phyloP scores from a whole-genome alignment of 768 basidiomycete species.

The Bullera alba region DNA sequence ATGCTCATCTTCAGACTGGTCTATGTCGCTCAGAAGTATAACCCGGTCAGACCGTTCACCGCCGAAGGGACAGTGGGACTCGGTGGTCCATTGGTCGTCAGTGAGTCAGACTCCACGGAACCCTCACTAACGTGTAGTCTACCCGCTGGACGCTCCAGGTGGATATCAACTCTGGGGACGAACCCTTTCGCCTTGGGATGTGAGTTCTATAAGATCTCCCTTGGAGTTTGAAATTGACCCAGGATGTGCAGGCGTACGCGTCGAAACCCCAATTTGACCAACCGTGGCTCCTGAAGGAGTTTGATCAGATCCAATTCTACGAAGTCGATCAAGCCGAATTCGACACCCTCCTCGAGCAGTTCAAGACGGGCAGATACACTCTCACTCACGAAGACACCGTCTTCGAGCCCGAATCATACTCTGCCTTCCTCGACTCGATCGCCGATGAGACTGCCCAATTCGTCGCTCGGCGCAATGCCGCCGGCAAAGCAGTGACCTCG shows the following conservation, averaged over 20 bases:
- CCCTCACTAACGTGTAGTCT: conserved; percentile 1
- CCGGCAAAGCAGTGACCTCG: conserved; percentile 46
- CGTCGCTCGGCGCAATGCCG: conserved; percentile 46
- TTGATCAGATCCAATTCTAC: conserved; percentile 61
- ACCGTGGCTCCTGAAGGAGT: conserved; percentile 60
- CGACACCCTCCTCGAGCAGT: conserved; percentile 27
- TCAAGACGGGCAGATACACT: conserved; percentile 21
- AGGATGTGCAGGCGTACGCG: conserved; percentile 36
- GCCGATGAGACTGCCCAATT: conserved; percentile 50
- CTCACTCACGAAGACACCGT: conserved; percentile 51
- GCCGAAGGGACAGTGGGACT: conserved; percentile 66
- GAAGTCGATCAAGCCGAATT: conserved; percentile 50
- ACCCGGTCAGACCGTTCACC: conserved; percentile 63
- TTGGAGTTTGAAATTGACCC: background rate
- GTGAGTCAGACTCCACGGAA: conserved; percentile 11
- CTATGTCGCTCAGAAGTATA: conserved; percentile 63
- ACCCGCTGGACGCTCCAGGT: conserved; percentile 46
- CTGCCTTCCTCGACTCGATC: conserved; percentile 49
- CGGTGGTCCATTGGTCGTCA: conserved; percentile 61
- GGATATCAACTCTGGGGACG: conserved; percentile 61
- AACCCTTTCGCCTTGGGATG: conserved; percentile 61
- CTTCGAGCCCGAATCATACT: conserved; percentile 56
- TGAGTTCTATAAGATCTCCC: conserved; percentile 53
- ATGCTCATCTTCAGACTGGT: conserved; percentile 55
- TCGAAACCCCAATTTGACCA: conserved; percentile 44